Percentiles rank a stretch among this genome's conserved stretches.
Evolutionary conservation across 352 stramenopile species (phyloP).

Genomic region (Pythium aquatile): DNA sequence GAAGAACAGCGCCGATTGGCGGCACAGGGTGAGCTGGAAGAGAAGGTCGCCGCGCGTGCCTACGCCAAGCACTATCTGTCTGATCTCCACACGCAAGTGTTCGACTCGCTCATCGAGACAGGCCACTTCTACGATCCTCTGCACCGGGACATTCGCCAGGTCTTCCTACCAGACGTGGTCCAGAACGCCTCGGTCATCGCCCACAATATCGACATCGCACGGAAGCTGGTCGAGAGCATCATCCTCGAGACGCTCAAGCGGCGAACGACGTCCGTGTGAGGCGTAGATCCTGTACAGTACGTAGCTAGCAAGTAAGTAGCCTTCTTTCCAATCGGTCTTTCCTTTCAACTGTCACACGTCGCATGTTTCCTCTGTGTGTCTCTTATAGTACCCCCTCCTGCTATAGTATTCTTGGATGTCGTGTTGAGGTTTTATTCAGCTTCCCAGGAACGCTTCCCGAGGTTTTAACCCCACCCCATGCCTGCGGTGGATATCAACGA

Average conservation of each 20-base stretch:
- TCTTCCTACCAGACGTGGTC: slow-evolving; percentile 75
- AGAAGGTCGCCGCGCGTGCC: slow-evolving; percentile 89
- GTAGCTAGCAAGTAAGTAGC: not conserved
- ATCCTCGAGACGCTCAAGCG: slow-evolving; percentile 35
- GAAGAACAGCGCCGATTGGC: slow-evolving; percentile 74
- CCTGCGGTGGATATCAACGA: slow-evolving; percentile 1
- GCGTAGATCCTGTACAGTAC: not conserved
- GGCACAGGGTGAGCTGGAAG: slow-evolving; percentile 82
- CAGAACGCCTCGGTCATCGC: slow-evolving; percentile 43
- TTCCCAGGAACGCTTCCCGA: not conserved
- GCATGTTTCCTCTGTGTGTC: not conserved
- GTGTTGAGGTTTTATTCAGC: not conserved
- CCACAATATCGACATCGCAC: slow-evolving; percentile 39
- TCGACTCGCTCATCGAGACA: slow-evolving; percentile 82
- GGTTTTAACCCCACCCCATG: not conserved
- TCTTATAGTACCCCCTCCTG: not conserved
- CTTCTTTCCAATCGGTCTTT: not conserved
- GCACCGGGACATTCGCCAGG: slow-evolving; percentile 70
- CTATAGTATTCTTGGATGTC: not conserved
- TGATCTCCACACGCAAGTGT: slow-evolving; percentile 84
- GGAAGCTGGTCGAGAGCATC: slow-evolving; percentile 34
- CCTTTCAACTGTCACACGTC: not conserved
- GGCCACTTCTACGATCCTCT: slow-evolving; percentile 92
- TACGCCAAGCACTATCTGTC: slow-evolving; percentile 90
- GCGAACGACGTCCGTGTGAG: slow-evolving; percentile 14